Percentiles rank a stretch among this genome's conserved stretches.
Evolutionary conservation across 768 basidiomycete species (phyloP).

Genomic region (Boletus fagicola): DNA sequence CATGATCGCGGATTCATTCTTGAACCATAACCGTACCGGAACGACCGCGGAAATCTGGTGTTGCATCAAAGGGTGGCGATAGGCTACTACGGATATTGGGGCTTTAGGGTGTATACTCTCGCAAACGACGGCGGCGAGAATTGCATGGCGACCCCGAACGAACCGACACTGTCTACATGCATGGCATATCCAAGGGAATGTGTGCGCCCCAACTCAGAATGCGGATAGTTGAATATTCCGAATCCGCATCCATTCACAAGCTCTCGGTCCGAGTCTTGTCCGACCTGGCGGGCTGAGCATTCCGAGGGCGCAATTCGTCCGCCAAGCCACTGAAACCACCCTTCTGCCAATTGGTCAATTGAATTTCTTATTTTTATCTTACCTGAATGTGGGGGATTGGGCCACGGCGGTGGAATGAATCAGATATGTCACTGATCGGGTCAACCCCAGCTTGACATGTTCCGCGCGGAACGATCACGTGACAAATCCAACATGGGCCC

Average conservation of each 20-base stretch:
- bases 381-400: not conserved
- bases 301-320: not conserved
- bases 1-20: constrained; percentile 1
- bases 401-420: constrained; percentile 2
- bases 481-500: not conserved
- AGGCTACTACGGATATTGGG: not conserved
- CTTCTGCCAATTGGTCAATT: not conserved
- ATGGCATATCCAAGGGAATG: not conserved
- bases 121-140: not conserved
- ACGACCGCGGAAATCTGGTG: not conserved
- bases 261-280: not conserved
- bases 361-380: not conserved
- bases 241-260: not conserved
- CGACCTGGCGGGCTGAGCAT: not conserved
- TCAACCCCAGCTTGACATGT: not conserved
- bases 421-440: not conserved
- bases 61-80: not conserved
- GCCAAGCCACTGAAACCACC: not conserved
- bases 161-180: not conserved
- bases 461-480: not conserved
- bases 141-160: not conserved
- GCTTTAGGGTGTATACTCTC: not conserved
- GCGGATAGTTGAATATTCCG: not conserved
- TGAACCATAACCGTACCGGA: not conserved
- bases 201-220: too few species aligned